Evolutionary conservation across 805 yeast species (phyloP).

Genomic region (Millerago galiae): DNA sequence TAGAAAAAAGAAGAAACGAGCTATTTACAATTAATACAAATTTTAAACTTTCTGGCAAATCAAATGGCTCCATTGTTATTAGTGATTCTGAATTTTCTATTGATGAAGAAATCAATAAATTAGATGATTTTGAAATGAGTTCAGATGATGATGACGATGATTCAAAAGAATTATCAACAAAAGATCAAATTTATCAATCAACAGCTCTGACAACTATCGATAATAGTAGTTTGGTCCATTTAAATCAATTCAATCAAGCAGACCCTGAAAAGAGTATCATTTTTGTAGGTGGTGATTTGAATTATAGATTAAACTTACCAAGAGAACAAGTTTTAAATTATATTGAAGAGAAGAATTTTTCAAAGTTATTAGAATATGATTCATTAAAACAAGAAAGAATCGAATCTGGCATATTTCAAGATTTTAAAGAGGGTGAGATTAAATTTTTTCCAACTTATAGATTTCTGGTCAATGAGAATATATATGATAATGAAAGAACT

Average conservation of each 20-base stretch:
- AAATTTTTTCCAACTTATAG: slow-evolving; percentile 52
- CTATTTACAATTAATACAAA: slow-evolving; percentile 32
- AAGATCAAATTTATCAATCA: neutral
- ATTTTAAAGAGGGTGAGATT: slow-evolving; percentile 42
- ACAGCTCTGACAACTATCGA: slow-evolving; percentile 1
- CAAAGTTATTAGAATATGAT: slow-evolving; percentile 35
- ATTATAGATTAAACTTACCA: slow-evolving; percentile 37
- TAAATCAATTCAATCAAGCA: neutral
- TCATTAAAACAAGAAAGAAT: slow-evolving; percentile 33
- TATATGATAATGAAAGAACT: slow-evolving; percentile 30
- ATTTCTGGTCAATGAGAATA: slow-evolving; percentile 19
- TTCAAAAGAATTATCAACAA: neutral
- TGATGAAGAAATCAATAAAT: slow-evolving; percentile 21
- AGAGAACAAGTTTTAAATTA: slow-evolving; percentile 24
- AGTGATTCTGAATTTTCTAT: slow-evolving; percentile 17
- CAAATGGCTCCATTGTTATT: slow-evolving; percentile 15
- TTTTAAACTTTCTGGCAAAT: slow-evolving; percentile 20
- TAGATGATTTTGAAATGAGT: slow-evolving; percentile 10
- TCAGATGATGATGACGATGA: slow-evolving; percentile 10
- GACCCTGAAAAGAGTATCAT: slow-evolving; percentile 13
- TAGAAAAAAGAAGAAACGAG: slow-evolving; percentile 39
- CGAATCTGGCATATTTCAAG: slow-evolving; percentile 24
- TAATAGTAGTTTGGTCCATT: neutral
- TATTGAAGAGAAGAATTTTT: slow-evolving; percentile 25
- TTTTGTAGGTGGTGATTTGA: slow-evolving; percentile 48